Evolutionary conservation across 805 yeast species (phyloP).

Genomic region (Barnettozyma siamensis): DNA sequence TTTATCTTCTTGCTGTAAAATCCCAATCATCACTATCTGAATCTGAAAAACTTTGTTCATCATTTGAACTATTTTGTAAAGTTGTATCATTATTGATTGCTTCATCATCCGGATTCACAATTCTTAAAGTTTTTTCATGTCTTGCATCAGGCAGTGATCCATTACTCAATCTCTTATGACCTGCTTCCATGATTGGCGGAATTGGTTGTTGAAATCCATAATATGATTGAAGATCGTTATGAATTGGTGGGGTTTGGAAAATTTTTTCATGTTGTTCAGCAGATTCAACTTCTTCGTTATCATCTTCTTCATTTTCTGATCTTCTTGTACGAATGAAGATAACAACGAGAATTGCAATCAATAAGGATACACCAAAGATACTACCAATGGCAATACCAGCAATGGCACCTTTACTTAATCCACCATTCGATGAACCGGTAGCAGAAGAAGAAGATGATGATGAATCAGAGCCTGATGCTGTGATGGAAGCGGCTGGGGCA

Average conservation of each 20-base stretch:
- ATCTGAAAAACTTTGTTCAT: conserved; percentile 5
- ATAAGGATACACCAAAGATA: conserved; percentile 39
- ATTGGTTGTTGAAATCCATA: conserved; percentile 6
- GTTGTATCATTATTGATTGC: conserved; percentile 10
- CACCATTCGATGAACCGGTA: conserved; percentile 5
- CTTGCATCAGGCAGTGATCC: conserved; percentile 52
- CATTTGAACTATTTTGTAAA: conserved; percentile 1
- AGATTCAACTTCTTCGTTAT: conserved; percentile 9
- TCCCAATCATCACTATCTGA: conserved; percentile 9
- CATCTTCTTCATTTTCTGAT: conserved; percentile 14
- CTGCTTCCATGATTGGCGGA: conserved; percentile 19
- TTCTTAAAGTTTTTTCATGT: conserved; percentile 40
- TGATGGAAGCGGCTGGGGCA: conserved; percentile 6
- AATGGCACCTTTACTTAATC: conserved; percentile 40
- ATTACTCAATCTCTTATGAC: conserved; percentile 46
- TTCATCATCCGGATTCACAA: conserved; percentile 39
- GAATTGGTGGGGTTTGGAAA: conserved; percentile 9
- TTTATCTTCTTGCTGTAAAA: conserved; percentile 5
- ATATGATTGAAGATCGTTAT: conserved; percentile 6
- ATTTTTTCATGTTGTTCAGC: conserved; percentile 8
- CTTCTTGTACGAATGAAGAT: conserved; percentile 16
- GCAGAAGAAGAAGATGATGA: conserved; percentile 14
- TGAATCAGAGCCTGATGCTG: conserved; percentile 2
- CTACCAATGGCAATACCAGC: conserved; percentile 59
- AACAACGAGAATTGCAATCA: conserved; percentile 22